phyloP scores from a whole-genome alignment of 139 green algal species.

The Diplosphaera chodatii region DNA sequence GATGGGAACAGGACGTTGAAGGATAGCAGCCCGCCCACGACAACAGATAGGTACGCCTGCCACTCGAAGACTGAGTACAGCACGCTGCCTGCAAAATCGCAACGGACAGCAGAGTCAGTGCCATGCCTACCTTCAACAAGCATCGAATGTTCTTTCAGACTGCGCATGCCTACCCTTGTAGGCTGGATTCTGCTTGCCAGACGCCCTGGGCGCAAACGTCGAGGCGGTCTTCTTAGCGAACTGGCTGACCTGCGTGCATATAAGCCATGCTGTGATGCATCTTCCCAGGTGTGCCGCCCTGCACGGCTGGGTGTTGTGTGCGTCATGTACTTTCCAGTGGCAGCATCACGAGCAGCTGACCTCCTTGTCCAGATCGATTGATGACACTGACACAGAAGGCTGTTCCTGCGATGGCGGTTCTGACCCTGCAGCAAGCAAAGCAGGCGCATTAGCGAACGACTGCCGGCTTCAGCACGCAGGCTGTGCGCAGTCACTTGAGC shows the following conservation, averaged over 20 bases:
- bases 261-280: no score
- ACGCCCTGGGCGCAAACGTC: constrained; percentile 82
- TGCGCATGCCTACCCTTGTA: constrained; percentile 39
- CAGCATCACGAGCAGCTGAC: no score
- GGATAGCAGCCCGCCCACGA: constrained; percentile 78
- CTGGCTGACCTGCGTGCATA: constrained; percentile 32
- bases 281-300: no score
- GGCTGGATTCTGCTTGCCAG: constrained; percentile 80
- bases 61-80: constrained; percentile 70
- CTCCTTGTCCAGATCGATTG: constrained; percentile 34
- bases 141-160: no score
- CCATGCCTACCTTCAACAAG: no score
- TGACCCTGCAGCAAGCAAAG: not conserved
- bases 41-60: constrained; percentile 74
- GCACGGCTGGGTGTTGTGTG: no score
- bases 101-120: no score
- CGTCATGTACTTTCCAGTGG: not conserved
- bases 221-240: constrained; percentile 59
- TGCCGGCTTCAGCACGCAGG: no score
- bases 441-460: no score
- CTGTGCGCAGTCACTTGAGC: not conserved
- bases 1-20: constrained; percentile 95
- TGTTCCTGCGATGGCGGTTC: not conserved
- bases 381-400: not conserved
- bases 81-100: constrained; percentile 38